Percentiles rank a stretch among this genome's conserved stretches.
phyloP scores from a whole-genome alignment of 371 early-diverging fungal species.

The Nematocida sp. region DNA sequence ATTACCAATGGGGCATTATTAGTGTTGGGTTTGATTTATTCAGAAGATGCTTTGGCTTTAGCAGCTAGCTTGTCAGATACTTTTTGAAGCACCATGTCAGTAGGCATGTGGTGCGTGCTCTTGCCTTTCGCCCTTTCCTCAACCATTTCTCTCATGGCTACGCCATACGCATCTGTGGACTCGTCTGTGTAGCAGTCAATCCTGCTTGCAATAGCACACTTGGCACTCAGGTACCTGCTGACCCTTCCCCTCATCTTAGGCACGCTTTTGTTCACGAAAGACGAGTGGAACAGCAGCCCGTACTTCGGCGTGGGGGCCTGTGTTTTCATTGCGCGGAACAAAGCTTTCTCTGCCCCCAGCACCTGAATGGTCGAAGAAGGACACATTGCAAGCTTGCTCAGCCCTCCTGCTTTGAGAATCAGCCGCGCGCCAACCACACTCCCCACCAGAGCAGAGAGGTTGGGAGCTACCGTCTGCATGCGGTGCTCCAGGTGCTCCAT shows the following conservation, averaged over 20 bases:
- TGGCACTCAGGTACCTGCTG: slow-evolving; percentile 79
- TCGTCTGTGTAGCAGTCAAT: slow-evolving; percentile 74
- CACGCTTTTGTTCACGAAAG: slow-evolving; percentile 75
- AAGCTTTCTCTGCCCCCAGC: slow-evolving; percentile 90
- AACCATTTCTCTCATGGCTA: slow-evolving; percentile 44
- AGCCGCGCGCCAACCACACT: slow-evolving; percentile 80
- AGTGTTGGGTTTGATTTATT: too few species aligned
- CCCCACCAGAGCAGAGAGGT: slow-evolving; percentile 78
- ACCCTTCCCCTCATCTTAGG: slow-evolving; percentile 81
- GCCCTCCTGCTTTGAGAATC: slow-evolving; percentile 79
- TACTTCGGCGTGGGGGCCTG: slow-evolving; percentile 89
- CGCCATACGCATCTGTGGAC: slow-evolving; percentile 49
- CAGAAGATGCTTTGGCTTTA: too few species aligned
- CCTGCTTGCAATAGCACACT: slow-evolving; percentile 79
- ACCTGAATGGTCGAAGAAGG: slow-evolving; percentile 89
- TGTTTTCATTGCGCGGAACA: slow-evolving; percentile 84
- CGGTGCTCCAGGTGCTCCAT: slow-evolving; percentile 78
- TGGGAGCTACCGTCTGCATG: slow-evolving; percentile 81
- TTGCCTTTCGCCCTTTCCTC: slow-evolving; percentile 48
- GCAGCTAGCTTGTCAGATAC: slow-evolving; percentile 27
- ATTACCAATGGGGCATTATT: too few species aligned
- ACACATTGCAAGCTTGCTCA: slow-evolving; percentile 78
- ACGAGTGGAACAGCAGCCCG: slow-evolving; percentile 82
- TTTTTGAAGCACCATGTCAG: slow-evolving; percentile 36
- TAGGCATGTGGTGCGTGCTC: slow-evolving; percentile 49